Evolutionary conservation across 495 filamentous ascomycete species (phyloP), one percentile per base, ranked within the genome.

Genomic region (Podospora didyma): DNA sequence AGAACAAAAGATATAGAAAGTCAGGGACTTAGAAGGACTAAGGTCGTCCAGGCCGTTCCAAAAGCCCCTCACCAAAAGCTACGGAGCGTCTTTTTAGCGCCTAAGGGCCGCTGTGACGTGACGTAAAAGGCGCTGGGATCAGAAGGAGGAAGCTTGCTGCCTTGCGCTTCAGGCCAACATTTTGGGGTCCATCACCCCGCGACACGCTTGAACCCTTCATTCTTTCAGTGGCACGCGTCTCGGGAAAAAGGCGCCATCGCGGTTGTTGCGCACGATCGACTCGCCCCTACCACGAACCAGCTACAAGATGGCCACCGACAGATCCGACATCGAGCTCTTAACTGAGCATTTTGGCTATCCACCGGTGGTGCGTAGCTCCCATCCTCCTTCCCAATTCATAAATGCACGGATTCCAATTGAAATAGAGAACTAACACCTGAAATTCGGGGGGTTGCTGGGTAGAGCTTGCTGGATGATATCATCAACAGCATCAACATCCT

Each of bases 331-430:
- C 24, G 86, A 90, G 54, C 79, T 98, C 61, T 82, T 98, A 62
- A 96, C 95, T 7, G 94, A 98, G 80, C 94, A 97, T 68, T 87
- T 98, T 64, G 88, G 89, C 59, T 96, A 96, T 64, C 93, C 94
- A 2, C 94, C 94, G 23, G 78, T 96, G 58, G 93, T 96, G 69
- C 71, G 86, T 78, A 7, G n/a, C 5, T 7, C 9, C 39, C 20
- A 9, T 16, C 17, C 16, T 11, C 14, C 20, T 41, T 28, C 22
- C 14, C 23, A 21, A 14, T 19, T 22, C 39, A 41, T 23, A 46
- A 57, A n/a, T 34, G 26, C 51, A 20, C 35, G 37, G 21, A 56
- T 46, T 20, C 49, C 49, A 23, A 45, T 26, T 9, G 37, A 21
- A 31, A 31, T 41, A 10, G 3, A 21, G 7, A 16, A 11, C 45